Percentiles rank a stretch among this genome's conserved stretches.
phyloP scores from a whole-genome alignment of 371 early-diverging fungal genomes.

The Mucor irregularis region DNA sequence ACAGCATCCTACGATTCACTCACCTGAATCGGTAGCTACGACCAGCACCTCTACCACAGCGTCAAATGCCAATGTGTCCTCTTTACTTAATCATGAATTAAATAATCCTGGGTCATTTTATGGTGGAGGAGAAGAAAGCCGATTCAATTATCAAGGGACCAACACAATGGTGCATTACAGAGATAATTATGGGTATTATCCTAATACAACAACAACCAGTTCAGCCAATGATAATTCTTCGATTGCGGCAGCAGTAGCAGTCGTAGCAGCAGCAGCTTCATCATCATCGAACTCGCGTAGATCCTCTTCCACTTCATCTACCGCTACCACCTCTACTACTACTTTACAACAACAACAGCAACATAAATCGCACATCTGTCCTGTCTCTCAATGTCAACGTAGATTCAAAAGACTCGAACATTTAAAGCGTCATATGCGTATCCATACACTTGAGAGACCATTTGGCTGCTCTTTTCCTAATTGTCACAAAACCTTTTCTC shows the following conservation, averaged over 20 bases:
- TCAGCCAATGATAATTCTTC: not conserved
- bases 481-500: conserved; percentile 80
- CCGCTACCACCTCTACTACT: not conserved
- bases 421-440: conserved; percentile 86
- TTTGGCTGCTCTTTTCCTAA: conserved; percentile 67
- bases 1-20: too few relatives aligned
- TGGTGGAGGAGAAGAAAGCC: too few relatives aligned
- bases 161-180: too few relatives aligned
- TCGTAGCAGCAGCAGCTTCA: conserved; percentile 6
- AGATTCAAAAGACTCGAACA: conserved; percentile 85
- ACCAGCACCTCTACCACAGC: too few relatives aligned
- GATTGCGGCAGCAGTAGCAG: conserved; percentile 5
- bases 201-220: not conserved
- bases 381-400: conserved; percentile 54
- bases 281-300: not conserved
- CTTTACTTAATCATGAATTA: conserved; percentile 26
- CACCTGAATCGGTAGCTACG: not conserved
- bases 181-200: not conserved
- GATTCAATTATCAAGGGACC: too few relatives aligned
- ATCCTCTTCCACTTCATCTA: conserved; percentile 8
- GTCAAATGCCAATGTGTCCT: conserved; percentile 2
- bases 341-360: conserved; percentile 5
- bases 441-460: conserved; percentile 81
- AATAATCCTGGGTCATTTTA: too few relatives aligned
- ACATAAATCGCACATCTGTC: conserved; percentile 51